phyloP scores from a whole-genome alignment of 768 basidiomycete species.

The Kondoa subrosea region DNA sequence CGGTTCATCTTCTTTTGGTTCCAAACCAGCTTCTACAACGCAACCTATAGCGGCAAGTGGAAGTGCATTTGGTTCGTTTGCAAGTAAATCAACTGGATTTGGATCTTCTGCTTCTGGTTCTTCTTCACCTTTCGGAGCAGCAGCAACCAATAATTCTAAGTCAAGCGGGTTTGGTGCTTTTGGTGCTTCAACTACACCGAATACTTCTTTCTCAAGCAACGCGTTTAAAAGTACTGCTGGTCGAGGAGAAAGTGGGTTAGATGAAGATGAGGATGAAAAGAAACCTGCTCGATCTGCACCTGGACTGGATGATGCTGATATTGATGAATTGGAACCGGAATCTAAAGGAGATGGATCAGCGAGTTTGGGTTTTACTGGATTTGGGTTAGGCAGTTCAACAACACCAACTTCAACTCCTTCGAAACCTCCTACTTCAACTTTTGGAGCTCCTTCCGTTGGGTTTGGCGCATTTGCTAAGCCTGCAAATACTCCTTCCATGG shows the following conservation, averaged over 20 bases:
- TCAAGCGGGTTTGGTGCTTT: too few relatives aligned
- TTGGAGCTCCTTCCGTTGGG: neutral
- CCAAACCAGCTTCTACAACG: too few relatives aligned
- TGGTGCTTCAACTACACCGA: too few relatives aligned
- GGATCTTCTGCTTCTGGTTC: too few relatives aligned
- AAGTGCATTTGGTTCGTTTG: too few relatives aligned
- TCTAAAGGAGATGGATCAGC: neutral
- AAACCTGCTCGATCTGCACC: too few relatives aligned
- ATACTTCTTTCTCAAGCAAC: neutral
- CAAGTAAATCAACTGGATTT: too few relatives aligned
- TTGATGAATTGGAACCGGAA: neutral
- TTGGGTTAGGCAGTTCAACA: neutral
- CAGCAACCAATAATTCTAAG: too few relatives aligned
- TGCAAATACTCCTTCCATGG: neutral
- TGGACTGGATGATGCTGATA: neutral
- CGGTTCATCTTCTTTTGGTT: too few relatives aligned
- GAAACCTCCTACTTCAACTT: neutral
- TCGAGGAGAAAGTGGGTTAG: neutral
- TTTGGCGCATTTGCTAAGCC: neutral
- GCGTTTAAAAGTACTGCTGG: neutral
- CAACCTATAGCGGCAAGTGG: too few relatives aligned
- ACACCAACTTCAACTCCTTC: neutral
- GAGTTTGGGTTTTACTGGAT: neutral
- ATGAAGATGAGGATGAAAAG: neutral
- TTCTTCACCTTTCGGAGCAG: too few relatives aligned